Evolutionary conservation across 441 rosid species (phyloP), one percentile per base, ranked within the genome.

Genomic region (Populus hybrid): DNA sequence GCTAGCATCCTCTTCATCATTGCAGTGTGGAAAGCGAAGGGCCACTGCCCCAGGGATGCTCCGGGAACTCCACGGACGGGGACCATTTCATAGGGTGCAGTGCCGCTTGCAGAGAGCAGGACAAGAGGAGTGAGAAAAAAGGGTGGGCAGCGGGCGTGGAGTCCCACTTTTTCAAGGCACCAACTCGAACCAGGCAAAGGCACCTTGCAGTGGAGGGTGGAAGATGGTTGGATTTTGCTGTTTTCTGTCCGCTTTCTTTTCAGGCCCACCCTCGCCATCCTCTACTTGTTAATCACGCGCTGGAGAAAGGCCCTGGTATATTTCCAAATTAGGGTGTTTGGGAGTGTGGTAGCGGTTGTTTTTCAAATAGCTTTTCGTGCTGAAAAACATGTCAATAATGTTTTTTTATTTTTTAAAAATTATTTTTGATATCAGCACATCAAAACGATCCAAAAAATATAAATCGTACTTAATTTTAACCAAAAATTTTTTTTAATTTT

Each of bases 151-250:
- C 0, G 5, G 16, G 19, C 2, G 71, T 64, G 83, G 82, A 84
- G 87, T 76, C 85, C 40, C 68, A 63, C 30, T 70, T 70, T 40
- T 12, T 34, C 7, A 84, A 80, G 82, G 70, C 83, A 75, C 14
- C 70, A 40, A 10, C 4, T 40, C 50, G 50, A 74, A 32, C 53
- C 70, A 57, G 59, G 67, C 75, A 71, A 18, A 64, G 40, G 16
- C 53, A 71, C 10, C 40, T 36, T 36, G 40, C 40, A 36, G 40
- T 36, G 40, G 40, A 40, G 46, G 46, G 46, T 40, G 46, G 46
- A 40, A 40, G 46, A 40, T 40, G 12, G 46, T 7, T 71, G 67
- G 24, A 11, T 7, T 7, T n/a, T 21, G 23, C 50, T 2, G 6
- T 5, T 26, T 77, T n/a, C 40, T 42, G 59, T 9, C 36, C 69